phyloP scores from a whole-genome alignment of 176 grass and related monocot genomes.

The Oryza officinalis region DNA sequence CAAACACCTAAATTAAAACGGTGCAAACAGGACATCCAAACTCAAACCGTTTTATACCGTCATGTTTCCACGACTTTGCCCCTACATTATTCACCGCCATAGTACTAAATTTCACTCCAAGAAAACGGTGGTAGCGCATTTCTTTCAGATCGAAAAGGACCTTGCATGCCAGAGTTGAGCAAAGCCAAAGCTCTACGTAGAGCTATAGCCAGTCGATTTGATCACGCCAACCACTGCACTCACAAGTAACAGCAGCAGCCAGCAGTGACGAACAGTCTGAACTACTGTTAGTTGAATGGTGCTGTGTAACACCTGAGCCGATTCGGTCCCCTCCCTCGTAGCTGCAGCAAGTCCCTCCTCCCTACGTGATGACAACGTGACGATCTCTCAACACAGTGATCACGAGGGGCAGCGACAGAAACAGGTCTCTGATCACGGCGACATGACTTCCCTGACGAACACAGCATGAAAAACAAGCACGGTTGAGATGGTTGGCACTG shows the following conservation, averaged over 20 bases:
- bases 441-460: not conserved
- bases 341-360: no score
- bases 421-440: not conserved
- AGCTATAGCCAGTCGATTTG: not conserved
- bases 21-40: no score
- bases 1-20: no score
- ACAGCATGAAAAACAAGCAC: not conserved
- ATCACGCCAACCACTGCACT: not conserved
- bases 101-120: not conserved
- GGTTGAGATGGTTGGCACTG: not conserved
- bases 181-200: not conserved
- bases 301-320: not conserved
- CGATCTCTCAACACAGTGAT: not conserved
- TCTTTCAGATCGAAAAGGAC: constrained; percentile 10
- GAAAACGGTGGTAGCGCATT: not conserved
- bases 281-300: not conserved
- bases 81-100: not conserved
- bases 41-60: no score
- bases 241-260: not conserved
- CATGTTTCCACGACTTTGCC: no score
- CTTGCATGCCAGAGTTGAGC: not conserved
- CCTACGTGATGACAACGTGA: not conserved
- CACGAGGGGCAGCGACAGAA: not conserved
- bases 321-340: no score
- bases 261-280: not conserved